phyloP scores from a whole-genome alignment of 1,284 basidiomycete species.

The Ganoderma leucocontextum region DNA sequence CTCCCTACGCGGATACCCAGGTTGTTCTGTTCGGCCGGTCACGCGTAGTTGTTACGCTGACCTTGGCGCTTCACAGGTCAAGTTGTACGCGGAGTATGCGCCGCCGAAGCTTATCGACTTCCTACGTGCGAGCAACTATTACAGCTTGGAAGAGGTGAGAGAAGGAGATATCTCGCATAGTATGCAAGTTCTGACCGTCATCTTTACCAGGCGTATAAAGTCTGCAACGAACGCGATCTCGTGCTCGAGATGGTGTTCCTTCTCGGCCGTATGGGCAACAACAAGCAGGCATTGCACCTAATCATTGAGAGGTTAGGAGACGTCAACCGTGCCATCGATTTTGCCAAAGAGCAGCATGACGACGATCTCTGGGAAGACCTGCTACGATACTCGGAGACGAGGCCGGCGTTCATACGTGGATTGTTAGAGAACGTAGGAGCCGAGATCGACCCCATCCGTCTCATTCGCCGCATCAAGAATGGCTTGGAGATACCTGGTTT shows the following conservation, averaged over 20 bases:
- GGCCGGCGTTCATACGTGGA: slow-evolving; percentile 95
- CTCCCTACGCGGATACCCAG: slow-evolving; percentile 87
- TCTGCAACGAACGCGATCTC: slow-evolving; percentile 86
- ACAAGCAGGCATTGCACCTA: slow-evolving; percentile 91
- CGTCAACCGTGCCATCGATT: slow-evolving; percentile 95
- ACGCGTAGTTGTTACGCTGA: neutral
- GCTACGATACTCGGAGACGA: slow-evolving; percentile 91
- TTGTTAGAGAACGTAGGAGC: slow-evolving; percentile 95
- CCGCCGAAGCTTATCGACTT: slow-evolving; percentile 86
- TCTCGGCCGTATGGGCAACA: slow-evolving; percentile 97
- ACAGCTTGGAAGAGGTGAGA: slow-evolving; percentile 85
- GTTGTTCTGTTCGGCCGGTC: slow-evolving; percentile 44
- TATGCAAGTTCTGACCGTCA: neutral
- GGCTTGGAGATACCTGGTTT: slow-evolving; percentile 96
- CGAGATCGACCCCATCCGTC: slow-evolving; percentile 94
- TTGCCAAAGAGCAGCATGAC: slow-evolving; percentile 97
- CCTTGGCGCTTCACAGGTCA: slow-evolving; percentile 59
- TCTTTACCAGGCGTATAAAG: slow-evolving; percentile 77
- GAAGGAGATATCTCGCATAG: no score
- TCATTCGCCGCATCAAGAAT: slow-evolving; percentile 94
- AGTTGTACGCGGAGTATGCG: slow-evolving; percentile 92
- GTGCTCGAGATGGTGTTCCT: slow-evolving; percentile 99
- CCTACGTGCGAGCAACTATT: slow-evolving; percentile 90
- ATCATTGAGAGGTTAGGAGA: slow-evolving; percentile 97
- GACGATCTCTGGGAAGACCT: slow-evolving; percentile 99